Evolutionary conservation across 345 rosid genomes (phyloP).

Genomic region (Rubroshorea leprosula): DNA sequence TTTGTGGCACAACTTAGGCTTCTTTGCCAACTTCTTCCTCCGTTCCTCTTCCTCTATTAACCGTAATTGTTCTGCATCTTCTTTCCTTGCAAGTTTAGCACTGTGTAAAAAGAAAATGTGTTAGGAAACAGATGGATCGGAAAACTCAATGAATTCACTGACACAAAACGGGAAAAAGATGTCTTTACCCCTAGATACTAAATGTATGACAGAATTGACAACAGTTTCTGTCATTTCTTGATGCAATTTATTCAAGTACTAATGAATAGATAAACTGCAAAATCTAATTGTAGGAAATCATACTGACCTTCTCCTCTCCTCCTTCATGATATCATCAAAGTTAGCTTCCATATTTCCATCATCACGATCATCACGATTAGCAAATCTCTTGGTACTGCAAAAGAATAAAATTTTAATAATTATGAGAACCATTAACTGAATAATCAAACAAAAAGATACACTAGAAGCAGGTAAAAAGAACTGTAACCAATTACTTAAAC

Average conservation of each 20-base stretch:
- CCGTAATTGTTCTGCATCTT: constrained; percentile 63
- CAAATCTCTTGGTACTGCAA: constrained; percentile 33
- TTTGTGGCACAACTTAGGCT: too few relatives aligned
- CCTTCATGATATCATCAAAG: constrained; percentile 63
- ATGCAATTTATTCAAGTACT: too few relatives aligned
- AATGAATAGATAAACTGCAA: background rate
- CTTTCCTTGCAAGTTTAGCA: constrained; percentile 55
- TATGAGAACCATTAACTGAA: background rate
- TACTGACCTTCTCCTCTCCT: constrained; percentile 67
- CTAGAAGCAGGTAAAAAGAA: too few relatives aligned
- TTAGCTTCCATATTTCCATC: constrained; percentile 79
- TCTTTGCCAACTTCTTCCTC: constrained; percentile 36
- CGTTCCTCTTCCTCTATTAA: constrained; percentile 65
- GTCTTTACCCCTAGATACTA: too few relatives aligned
- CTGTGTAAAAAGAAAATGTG: constrained; percentile 28
- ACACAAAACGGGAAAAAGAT: background rate
- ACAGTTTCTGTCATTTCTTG: too few relatives aligned
- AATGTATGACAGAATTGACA: too few relatives aligned
- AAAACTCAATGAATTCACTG: too few relatives aligned
- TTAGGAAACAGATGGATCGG: background rate
- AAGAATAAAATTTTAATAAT: background rate
- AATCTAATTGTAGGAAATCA: background rate
- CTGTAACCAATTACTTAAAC: too few relatives aligned
- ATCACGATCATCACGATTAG: constrained; percentile 36
- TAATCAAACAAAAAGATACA: too few relatives aligned